Evolutionary conservation across 805 yeast genomes (phyloP), one percentile per base, ranked within the genome.

Genomic region (Kodamaea laetipori): DNA sequence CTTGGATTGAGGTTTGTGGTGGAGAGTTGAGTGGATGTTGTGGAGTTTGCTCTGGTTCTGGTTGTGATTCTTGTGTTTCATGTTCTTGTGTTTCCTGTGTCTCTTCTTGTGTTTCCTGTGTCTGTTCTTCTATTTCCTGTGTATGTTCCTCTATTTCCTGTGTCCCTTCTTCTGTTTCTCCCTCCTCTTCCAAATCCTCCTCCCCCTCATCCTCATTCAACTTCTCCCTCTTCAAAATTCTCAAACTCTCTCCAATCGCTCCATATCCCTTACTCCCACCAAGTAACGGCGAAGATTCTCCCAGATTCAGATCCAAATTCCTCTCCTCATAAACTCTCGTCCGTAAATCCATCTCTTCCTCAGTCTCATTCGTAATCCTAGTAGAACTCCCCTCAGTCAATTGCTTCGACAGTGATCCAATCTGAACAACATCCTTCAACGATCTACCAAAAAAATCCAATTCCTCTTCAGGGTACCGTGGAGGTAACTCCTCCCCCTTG

Each of bases 401-500:
- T 27, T 30, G 44, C 39, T 54, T 55, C 0, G 69, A 55, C 10
- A 69, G 63, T 1, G 72, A 54, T 1, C 71, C 74, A 1, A 55
- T 49, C 10, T 45, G 43, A 4, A 57, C 51, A 19, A 52, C 36
- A 12, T 56, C 58, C 18, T 45, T 47, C 6, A 48, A 31, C 1
- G 68, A 50, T 44, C 75, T 53, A 0, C 85, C 86, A 54, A 83
- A 82, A 51, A 82, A 82, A 21, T 79, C 81, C 37, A 76, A 69
- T 49, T 81, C 86, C 4, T 78, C 81, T 13, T 68, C 76, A 1
- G 87, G 86, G 55, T 84, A 84, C 12, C 71, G 66, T 2, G 92
- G 92, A 12, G 90, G 90, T 32, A 84, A 60, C 34, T 76, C 82
- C 48, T 83, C 90, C 3, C 90, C 90, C 56, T 77, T 80, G 52